phyloP scores from a whole-genome alignment of 345 rosid genomes.

The Eucalyptus sp. region DNA sequence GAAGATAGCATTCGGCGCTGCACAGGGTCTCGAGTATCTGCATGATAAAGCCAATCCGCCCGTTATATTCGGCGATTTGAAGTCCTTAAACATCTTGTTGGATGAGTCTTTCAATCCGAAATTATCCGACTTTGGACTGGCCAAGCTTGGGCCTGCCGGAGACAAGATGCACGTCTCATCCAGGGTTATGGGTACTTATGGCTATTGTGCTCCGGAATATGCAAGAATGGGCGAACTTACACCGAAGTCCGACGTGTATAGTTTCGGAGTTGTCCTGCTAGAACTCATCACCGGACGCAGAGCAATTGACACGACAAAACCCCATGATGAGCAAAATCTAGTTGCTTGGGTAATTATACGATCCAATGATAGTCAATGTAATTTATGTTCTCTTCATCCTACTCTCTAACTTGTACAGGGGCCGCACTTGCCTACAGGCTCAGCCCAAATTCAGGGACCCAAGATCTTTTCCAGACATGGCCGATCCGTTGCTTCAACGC shows the following conservation, averaged over 20 bases:
- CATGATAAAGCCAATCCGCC: slow-evolving; percentile 15
- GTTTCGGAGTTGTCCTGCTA: background rate
- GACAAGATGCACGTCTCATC: background rate
- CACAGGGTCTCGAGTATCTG: slow-evolving; percentile 13
- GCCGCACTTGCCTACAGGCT: background rate
- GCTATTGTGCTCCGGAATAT: too few relatives aligned
- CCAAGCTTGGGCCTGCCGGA: slow-evolving; percentile 5
- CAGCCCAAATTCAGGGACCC: slow-evolving; percentile 14
- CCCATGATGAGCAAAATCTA: slow-evolving; percentile 12
- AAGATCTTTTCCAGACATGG: slow-evolving; percentile 4
- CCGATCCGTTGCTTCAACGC: slow-evolving; percentile 4
- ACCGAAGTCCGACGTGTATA: too few relatives aligned
- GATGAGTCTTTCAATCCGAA: slow-evolving; percentile 1
- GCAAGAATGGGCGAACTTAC: too few relatives aligned
- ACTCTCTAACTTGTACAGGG: background rate
- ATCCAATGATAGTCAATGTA: background rate
- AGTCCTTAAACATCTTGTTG: slow-evolving; percentile 14
- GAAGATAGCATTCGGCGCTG: slow-evolving; percentile 14
- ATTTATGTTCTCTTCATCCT: background rate
- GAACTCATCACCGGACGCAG: slow-evolving; percentile 14
- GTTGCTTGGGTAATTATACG: slow-evolving; percentile 10
- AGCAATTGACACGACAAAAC: slow-evolving; percentile 9
- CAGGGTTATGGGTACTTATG: background rate
- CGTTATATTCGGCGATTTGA: slow-evolving; percentile 7
- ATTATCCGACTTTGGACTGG: slow-evolving; percentile 11